phyloP scores from a whole-genome alignment of 495 filamentous ascomycete genomes.

The Tuber aestivum region DNA sequence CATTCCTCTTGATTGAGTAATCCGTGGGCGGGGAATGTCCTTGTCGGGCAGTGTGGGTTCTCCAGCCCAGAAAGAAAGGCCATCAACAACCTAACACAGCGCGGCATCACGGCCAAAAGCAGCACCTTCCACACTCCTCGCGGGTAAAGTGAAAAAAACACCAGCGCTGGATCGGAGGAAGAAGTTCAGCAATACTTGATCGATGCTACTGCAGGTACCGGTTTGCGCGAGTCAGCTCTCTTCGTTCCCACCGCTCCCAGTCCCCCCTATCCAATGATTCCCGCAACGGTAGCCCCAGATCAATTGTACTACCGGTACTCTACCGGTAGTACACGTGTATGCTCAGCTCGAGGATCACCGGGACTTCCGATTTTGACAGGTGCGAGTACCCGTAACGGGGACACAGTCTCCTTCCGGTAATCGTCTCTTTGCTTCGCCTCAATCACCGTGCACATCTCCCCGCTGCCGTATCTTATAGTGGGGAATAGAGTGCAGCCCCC shows the following conservation, averaged over 20 bases:
- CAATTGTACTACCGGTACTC: not conserved
- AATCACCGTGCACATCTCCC: slow-evolving; percentile 1
- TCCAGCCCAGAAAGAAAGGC: not conserved
- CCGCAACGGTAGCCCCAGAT: not conserved
- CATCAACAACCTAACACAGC: not conserved
- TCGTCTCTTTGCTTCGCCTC: not conserved
- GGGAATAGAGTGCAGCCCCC: not conserved
- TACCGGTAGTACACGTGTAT: not conserved
- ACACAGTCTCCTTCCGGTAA: not conserved
- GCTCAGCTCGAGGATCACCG: not conserved
- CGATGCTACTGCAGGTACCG: not conserved
- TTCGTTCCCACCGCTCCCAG: not conserved
- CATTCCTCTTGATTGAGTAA: slow-evolving; percentile 27
- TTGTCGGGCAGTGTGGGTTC: not conserved
- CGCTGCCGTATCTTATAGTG: not conserved
- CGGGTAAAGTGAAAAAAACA: not conserved
- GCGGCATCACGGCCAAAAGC: not conserved
- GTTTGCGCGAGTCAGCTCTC: not conserved
- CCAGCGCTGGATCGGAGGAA: not conserved
- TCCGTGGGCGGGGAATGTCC: not conserved
- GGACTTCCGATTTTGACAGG: not conserved
- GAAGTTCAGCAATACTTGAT: not conserved
- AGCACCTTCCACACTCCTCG: not conserved
- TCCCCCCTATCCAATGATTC: not conserved
- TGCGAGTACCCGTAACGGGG: not conserved